phyloP scores from a whole-genome alignment of 2,329 filamentous ascomycete genomes.

The Fusarium sp. region DNA sequence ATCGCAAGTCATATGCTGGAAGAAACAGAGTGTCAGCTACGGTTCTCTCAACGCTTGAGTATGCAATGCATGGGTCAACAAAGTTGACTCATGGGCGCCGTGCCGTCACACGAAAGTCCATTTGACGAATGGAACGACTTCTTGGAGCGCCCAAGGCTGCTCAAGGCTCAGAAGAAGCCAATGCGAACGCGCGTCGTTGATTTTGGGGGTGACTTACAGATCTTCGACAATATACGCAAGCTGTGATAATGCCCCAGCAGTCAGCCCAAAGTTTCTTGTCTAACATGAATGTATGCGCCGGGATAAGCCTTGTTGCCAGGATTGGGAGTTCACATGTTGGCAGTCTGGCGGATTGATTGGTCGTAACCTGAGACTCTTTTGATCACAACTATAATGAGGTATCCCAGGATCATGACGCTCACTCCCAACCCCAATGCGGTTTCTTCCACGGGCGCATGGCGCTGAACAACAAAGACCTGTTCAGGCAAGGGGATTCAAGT shows the following conservation, averaged over 20 bases:
- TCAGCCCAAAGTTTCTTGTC: slow-evolving; percentile 48
- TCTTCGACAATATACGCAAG: slow-evolving; percentile 89
- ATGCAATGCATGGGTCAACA: slow-evolving; percentile 25
- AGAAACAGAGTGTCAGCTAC: slow-evolving; percentile 44
- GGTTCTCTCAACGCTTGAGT: slow-evolving; percentile 28
- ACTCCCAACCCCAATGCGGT: slow-evolving; percentile 12
- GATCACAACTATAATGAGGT: slow-evolving; percentile 27
- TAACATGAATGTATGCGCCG: slow-evolving; percentile 22
- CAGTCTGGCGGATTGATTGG: slow-evolving; percentile 27
- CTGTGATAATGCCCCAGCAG: slow-evolving; percentile 57
- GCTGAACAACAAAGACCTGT: background rate
- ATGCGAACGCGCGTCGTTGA: slow-evolving; percentile 43
- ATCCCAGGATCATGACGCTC: slow-evolving; percentile 17
- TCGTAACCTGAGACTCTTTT: slow-evolving; percentile 13
- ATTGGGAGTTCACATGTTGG: slow-evolving; percentile 21
- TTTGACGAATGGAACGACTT: slow-evolving; percentile 27
- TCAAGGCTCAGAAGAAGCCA: slow-evolving; percentile 31
- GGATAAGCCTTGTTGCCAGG: slow-evolving; percentile 11
- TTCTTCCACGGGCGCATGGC: slow-evolving; percentile 11
- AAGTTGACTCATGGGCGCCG: slow-evolving; percentile 20
- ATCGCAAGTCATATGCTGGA: slow-evolving; percentile 91
- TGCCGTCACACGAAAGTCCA: slow-evolving; percentile 33
- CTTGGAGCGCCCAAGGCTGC: slow-evolving; percentile 27
- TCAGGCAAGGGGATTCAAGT: background rate
- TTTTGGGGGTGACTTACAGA: slow-evolving; percentile 74